These are phyloP conservation scores for Fomitopsis pinicola DNA, from an alignment of 1,284 basidiomycete genomes.

Conservation along the genomic window DNA sequence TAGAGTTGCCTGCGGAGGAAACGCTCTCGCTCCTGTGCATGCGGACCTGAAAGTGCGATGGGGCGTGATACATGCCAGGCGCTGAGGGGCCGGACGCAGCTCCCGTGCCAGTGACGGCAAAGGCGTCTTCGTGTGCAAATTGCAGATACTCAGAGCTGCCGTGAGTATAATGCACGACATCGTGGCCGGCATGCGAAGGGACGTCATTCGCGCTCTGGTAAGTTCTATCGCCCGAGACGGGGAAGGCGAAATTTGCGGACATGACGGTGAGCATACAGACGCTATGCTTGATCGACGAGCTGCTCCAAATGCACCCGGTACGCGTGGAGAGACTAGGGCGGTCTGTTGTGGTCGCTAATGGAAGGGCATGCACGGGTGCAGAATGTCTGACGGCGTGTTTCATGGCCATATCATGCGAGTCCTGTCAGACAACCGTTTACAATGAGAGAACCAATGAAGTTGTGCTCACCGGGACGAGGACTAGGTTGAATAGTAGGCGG, in stretches of 20 bases:
- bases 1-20: background rate
- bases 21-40: background rate
- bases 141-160: background rate
- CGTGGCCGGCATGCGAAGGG: background rate
- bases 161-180: slow-evolving; percentile 1
- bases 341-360: background rate
- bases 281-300: background rate
- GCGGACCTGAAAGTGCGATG: background rate
- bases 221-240: slow-evolving; percentile 18
- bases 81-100: background rate
- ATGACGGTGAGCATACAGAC: slow-evolving; percentile 8
- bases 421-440: background rate
- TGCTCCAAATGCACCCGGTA: slow-evolving; percentile 14
- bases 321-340: background rate
- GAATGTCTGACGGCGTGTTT: background rate
- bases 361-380: slow-evolving; percentile 1
- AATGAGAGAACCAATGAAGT: background rate
- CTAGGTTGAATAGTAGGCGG: background rate
- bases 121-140: background rate
- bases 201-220: slow-evolving; percentile 9
- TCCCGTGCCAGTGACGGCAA: background rate
- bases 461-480: background rate
- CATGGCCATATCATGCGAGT: background rate
- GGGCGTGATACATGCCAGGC: background rate
- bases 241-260: slow-evolving; percentile 17